These are phyloP conservation scores for Xylaria sp. DNA, from an alignment of 2,329 filamentous ascomycete genomes.

Conservation along the genomic window DNA sequence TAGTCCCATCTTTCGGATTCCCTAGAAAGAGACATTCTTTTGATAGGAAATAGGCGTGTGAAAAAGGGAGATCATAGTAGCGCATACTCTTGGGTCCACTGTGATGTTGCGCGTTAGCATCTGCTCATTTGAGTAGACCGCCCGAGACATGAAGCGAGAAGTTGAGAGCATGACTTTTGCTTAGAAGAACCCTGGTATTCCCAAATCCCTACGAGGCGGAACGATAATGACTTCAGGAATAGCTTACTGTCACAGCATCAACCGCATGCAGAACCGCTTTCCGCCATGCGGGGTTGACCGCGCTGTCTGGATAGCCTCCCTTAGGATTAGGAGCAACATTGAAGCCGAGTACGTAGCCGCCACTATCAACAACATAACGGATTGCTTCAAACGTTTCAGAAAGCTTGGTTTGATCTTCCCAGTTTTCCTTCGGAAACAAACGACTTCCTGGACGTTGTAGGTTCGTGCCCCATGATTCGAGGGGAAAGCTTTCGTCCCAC, in stretches of 20 bases:
- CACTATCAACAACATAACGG: conserved; percentile 41
- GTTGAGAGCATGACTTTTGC: background rate
- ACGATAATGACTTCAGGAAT: background rate
- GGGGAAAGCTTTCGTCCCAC: conserved; percentile 36
- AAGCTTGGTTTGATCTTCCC: conserved; percentile 43
- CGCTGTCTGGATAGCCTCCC: conserved; percentile 41
- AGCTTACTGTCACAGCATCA: conserved; percentile 23
- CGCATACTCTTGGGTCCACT: conserved; percentile 28
- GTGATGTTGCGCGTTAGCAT: background rate
- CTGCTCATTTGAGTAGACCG: background rate
- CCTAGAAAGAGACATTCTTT: background rate
- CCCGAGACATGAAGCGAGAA: background rate
- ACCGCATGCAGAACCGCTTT: conserved; percentile 39
- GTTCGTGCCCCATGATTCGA: conserved; percentile 40
- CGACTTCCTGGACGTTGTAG: conserved; percentile 45
- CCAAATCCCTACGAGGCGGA: background rate
- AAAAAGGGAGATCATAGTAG: background rate
- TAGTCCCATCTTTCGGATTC: background rate
- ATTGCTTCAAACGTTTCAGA: conserved; percentile 44
- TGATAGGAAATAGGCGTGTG: background rate
- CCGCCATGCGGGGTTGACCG: conserved; percentile 48
- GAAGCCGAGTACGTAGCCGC: conserved; percentile 40
- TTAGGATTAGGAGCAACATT: conserved; percentile 36
- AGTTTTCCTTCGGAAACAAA: conserved; percentile 49
- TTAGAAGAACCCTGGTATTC: background rate